phyloP scores from a whole-genome alignment of 2,329 filamentous ascomycete genomes.

The Neonectria faginata region DNA sequence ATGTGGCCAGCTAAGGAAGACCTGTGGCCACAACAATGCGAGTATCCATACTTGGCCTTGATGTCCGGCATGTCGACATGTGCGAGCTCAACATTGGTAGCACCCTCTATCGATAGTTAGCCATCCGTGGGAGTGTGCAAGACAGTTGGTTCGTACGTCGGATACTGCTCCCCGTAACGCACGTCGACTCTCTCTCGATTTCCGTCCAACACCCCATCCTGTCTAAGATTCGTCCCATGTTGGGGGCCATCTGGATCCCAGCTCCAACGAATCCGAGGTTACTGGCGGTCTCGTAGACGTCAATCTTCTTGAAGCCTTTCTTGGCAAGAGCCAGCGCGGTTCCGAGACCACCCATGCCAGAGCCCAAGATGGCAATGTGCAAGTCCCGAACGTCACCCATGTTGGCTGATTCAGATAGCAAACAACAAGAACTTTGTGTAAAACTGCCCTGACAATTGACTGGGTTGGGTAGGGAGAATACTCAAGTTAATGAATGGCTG shows the following conservation, averaged over 20 bases:
- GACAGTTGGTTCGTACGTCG: conserved; percentile 38
- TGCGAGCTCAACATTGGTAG: conserved; percentile 75
- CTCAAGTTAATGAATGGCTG: not conserved
- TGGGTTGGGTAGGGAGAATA: not conserved
- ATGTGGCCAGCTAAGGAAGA: conserved; percentile 76
- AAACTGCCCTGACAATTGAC: not conserved
- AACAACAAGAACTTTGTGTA: not conserved
- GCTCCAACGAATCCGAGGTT: conserved; percentile 70
- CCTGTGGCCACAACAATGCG: conserved; percentile 84
- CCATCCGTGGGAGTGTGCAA: not conserved
- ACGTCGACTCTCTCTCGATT: conserved; percentile 57
- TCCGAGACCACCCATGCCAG: conserved; percentile 56
- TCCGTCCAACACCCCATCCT: conserved; percentile 77
- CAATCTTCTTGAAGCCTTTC: conserved; percentile 42
- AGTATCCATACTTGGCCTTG: conserved; percentile 74
- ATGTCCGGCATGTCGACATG: conserved; percentile 78
- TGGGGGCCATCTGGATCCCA: conserved; percentile 86
- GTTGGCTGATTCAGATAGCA: not conserved
- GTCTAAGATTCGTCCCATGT: conserved; percentile 82
- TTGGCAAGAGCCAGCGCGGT: conserved; percentile 53
- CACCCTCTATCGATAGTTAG: conserved; percentile 65
- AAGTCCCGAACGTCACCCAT: conserved; percentile 39
- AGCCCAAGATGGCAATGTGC: conserved; percentile 42
- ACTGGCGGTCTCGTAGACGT: conserved; percentile 45
- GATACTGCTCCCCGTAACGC: conserved; percentile 47